Conservation (phyloP, 176 grass and related monocot genomes). For the Melocanna baccifera region DNA sequence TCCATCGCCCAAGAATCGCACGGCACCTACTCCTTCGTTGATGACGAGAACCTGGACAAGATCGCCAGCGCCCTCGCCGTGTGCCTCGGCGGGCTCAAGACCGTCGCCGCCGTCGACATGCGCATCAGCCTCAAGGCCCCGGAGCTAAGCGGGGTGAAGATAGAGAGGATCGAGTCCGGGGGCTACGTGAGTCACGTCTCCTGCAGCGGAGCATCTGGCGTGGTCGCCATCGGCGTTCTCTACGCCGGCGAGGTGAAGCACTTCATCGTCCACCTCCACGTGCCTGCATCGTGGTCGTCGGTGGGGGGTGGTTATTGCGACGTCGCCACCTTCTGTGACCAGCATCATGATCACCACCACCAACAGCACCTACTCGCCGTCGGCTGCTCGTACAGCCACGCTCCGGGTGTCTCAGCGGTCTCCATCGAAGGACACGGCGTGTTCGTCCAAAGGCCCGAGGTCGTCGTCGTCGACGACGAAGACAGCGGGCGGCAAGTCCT, state of each 20-base stretch:
- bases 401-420: no score
- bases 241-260: constrained; percentile 10
- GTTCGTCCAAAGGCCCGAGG: background rate
- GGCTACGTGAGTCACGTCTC: background rate
- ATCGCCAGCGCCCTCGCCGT: background rate
- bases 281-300: background rate
- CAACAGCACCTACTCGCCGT: background rate
- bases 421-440: background rate
- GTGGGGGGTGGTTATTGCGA: background rate
- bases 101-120: background rate
- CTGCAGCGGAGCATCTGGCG: background rate
- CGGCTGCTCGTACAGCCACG: background rate
- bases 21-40: constrained; percentile 7
- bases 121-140: background rate
- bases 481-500: background rate
- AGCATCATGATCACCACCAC: no score
- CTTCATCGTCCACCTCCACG: background rate
- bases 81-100: background rate
- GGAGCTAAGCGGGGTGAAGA: background rate
- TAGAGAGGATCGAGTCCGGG: background rate
- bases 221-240: background rate
- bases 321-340: no score
- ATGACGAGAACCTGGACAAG: background rate
- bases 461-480: background rate
- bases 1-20: background rate